These are phyloP conservation scores for Schizonepeta tenuifolia DNA, from an alignment of 257 asterid genomes.

Conservation along the genomic window DNA sequence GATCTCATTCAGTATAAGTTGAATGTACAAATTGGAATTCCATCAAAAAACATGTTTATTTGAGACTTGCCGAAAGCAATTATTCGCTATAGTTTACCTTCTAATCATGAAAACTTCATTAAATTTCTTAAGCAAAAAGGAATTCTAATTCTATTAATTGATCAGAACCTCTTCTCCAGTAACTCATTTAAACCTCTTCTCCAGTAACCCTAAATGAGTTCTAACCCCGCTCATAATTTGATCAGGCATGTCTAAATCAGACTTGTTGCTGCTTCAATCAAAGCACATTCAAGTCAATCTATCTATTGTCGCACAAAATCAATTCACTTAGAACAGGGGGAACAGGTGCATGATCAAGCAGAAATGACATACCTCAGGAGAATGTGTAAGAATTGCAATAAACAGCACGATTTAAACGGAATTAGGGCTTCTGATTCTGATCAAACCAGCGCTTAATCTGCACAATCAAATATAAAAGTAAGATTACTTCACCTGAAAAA, in stretches of 20 bases:
- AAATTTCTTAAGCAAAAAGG: background rate
- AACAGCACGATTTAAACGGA: slow-evolving; percentile 1
- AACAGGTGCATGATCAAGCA: slow-evolving; percentile 11
- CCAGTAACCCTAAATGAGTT: background rate
- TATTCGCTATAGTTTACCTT: background rate
- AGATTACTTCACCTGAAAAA: slow-evolving; percentile 12
- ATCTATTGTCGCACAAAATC: background rate
- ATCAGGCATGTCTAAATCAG: background rate
- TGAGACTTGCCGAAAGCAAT: background rate
- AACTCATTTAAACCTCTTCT: slow-evolving; percentile 5
- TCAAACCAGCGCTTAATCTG: slow-evolving; percentile 28
- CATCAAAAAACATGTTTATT: background rate
- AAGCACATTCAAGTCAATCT: slow-evolving; percentile 17
- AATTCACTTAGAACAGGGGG: background rate
- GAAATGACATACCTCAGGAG: slow-evolving; percentile 29
- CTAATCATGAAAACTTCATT: background rate
- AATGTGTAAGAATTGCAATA: slow-evolving; percentile 11
- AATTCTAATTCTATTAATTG: background rate
- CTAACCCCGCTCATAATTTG: background rate
- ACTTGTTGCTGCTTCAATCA: background rate
- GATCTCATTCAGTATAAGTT: background rate
- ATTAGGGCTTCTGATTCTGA: slow-evolving; percentile 30
- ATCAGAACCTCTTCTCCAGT: background rate
- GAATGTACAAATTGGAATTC: background rate
- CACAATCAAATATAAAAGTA: background rate